Evolutionary conservation across 805 yeast species (phyloP), one percentile per base, ranked within the genome.

Genomic region (Cyberlindnera suaveolens): DNA sequence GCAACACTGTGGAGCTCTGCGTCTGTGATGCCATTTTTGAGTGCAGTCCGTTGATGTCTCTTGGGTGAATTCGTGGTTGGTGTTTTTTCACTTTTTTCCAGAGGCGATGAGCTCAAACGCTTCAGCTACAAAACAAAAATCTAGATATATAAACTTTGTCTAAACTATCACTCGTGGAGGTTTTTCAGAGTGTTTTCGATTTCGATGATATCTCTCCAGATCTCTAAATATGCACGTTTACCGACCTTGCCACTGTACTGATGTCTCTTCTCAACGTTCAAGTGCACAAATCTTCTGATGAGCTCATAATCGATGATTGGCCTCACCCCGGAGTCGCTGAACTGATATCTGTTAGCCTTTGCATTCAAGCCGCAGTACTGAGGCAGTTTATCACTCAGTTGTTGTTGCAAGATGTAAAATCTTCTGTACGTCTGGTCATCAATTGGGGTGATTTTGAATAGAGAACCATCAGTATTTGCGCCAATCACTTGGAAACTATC

Each of bases 301-400:
- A 83, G 65, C 34, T 75, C 78, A 49, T 73, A 75, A 52, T 85
- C 91, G 42, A 85, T 68, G 42, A 84, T 65, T 0, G 89, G 89
- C 51, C 85, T 77, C 41, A 71, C 65, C 14, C 74, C 71, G 29
- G 63, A 59, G n/a, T 64, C 62, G 14, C 49, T 43, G 18, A 58
- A 60, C 32, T 58, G 59, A 39, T 52, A 64, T 23, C 64, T 59
- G 46, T 68, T 68, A 9, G 63, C 66, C 48, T 75, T 72, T 3
- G 96, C 95, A 58, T 91, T 93, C 50, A 93, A 66, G 0, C 97
- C 96, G 40, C 85, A 81, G 44, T 67, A 63, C 49, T 84, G 89
- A 32, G 69, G 70, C 44, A 84, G 85, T 51, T 85, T 85, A 43
- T 90, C 96, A 31, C 75, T 74, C 40, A 93, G 65, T 54, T 89